These are phyloP conservation scores for Termitomyces bulborhizus DNA, from an alignment of 768 basidiomycete genomes.

Conservation along the genomic window DNA sequence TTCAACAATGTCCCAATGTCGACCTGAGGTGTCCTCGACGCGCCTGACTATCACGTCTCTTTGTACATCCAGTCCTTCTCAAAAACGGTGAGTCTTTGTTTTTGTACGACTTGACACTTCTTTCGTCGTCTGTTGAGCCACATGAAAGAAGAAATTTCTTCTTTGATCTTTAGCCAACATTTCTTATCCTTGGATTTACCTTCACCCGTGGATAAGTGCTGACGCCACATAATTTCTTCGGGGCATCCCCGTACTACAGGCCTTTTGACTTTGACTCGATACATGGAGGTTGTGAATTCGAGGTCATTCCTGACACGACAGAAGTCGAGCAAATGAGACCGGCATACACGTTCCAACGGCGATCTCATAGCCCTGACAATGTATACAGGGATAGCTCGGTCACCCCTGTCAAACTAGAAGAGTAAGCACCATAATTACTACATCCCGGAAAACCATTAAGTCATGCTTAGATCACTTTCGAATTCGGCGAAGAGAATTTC, in stretches of 20 bases:
- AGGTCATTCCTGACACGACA: not conserved
- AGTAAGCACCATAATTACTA: not conserved
- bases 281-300: not conserved
- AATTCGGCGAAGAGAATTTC: not conserved
- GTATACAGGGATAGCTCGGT: not conserved
- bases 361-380: not conserved
- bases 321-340: not conserved
- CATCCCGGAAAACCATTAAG: not conserved
- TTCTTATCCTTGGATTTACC: not conserved
- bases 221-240: conserved; percentile 6
- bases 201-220: not conserved
- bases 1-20: not conserved
- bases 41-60: not conserved
- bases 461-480: not conserved
- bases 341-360: no score
- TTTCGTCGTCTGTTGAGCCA: not conserved
- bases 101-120: not conserved
- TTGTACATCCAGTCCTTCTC: not conserved
- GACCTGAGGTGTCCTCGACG: not conserved
- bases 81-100: not conserved
- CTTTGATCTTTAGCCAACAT: not conserved
- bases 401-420: not conserved
- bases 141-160: not conserved
- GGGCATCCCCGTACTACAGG: not conserved
- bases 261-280: not conserved